These are phyloP conservation scores for Petasospora rhodanensis DNA, from an alignment of 1,139 yeast genomes.

Conservation along the genomic window DNA sequence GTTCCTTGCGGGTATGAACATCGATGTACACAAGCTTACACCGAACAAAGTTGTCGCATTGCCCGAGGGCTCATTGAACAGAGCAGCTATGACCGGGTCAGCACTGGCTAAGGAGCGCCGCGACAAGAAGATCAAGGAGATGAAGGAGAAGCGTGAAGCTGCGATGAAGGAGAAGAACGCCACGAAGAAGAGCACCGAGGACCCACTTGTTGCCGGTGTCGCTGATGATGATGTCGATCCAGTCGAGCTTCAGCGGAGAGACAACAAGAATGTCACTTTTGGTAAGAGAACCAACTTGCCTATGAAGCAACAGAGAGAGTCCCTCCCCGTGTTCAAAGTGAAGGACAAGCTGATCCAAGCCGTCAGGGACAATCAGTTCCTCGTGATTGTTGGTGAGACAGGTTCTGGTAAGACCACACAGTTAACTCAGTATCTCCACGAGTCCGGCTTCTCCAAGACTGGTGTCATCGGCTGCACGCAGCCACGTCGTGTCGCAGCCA, in stretches of 20 bases:
- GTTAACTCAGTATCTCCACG: constrained; percentile 79
- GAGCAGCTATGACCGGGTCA: constrained; percentile 80
- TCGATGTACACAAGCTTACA: constrained; percentile 36
- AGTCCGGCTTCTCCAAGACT: constrained; percentile 63
- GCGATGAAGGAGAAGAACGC: constrained; percentile 4
- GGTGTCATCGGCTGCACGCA: constrained; percentile 67
- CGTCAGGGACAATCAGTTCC: constrained; percentile 60
- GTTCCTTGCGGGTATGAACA: constrained; percentile 52
- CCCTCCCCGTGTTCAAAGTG: constrained; percentile 70
- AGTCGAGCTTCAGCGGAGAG: constrained; percentile 49
- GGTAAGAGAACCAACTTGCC: constrained; percentile 48
- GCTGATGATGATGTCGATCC: constrained; percentile 27
- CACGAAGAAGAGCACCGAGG: too few relatives aligned
- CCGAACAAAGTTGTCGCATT: constrained; percentile 59
- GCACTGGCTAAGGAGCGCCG: constrained; percentile 59
- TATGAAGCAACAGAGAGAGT: constrained; percentile 61
- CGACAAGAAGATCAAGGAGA: constrained; percentile 42
- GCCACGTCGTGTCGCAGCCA: constrained; percentile 5
- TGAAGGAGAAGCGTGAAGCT: too few relatives aligned
- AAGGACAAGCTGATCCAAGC: constrained; percentile 54
- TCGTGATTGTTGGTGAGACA: constrained; percentile 93
- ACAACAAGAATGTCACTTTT: constrained; percentile 37
- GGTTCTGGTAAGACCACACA: constrained; percentile 41
- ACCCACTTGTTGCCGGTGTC: constrained; percentile 25
- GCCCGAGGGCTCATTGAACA: constrained; percentile 74